Evolutionary conservation across 1,284 basidiomycete genomes (phyloP).

Genomic region (Vanrija sp.): DNA sequence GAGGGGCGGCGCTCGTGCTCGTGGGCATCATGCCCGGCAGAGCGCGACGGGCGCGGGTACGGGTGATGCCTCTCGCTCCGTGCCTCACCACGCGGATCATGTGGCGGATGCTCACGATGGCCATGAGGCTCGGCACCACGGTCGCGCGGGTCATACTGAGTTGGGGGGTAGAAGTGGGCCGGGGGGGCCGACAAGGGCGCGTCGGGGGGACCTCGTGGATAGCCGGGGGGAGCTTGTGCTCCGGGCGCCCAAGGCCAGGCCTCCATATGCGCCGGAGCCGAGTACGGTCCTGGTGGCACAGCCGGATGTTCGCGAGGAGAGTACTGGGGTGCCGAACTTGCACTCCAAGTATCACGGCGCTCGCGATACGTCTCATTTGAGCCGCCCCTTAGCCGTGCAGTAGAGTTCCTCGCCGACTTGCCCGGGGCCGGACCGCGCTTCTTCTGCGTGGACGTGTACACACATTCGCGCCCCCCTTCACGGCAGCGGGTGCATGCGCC

Average conservation of each 20-base stretch:
- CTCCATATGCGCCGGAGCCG: neutral
- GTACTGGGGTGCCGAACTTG: too few relatives aligned
- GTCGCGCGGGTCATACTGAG: neutral
- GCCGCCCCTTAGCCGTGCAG: too few relatives aligned
- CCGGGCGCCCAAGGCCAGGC: neutral
- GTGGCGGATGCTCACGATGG: too few relatives aligned
- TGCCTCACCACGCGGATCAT: neutral
- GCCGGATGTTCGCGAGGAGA: too few relatives aligned
- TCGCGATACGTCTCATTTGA: too few relatives aligned
- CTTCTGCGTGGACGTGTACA: conserved; percentile 43
- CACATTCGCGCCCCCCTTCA: conserved; percentile 37
- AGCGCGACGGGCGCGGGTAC: neutral
- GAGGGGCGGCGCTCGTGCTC: neutral
- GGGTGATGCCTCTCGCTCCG: neutral
- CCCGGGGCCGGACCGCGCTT: conserved; percentile 45
- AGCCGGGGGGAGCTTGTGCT: neutral
- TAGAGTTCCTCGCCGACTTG: too few relatives aligned
- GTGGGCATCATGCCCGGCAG: neutral
- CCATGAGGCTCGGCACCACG: neutral
- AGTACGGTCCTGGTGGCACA: too few relatives aligned
- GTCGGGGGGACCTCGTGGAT: too few relatives aligned
- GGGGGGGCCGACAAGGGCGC: too few relatives aligned
- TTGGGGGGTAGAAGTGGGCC: neutral
- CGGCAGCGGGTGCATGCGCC: conserved; percentile 38
- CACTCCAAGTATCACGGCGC: too few relatives aligned